These are phyloP conservation scores for Mucor indicus DNA, from an alignment of 371 early-diverging fungal species.

Conservation along the genomic window DNA sequence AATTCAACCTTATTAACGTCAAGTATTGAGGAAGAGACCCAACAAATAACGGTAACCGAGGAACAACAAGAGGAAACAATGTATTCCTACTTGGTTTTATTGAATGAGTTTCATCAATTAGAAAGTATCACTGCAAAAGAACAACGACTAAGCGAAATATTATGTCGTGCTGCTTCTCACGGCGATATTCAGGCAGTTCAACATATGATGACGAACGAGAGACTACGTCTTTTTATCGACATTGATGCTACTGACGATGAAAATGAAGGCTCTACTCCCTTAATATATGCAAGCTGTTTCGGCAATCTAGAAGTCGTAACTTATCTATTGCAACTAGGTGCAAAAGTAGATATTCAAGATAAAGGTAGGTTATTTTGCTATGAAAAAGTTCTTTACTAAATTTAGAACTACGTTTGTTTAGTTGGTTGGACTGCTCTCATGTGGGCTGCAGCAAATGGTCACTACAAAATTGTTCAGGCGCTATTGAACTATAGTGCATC, in stretches of 20 bases:
- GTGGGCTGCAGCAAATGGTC: slow-evolving; percentile 91
- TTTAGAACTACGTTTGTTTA: slow-evolving; percentile 5
- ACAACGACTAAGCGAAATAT: slow-evolving; percentile 2
- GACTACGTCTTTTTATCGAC: slow-evolving; percentile 6
- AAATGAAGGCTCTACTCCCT: slow-evolving; percentile 73
- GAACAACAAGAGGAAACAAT: too few species aligned
- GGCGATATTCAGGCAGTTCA: slow-evolving; percentile 9
- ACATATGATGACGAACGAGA: slow-evolving; percentile 7
- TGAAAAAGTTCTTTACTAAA: too few species aligned
- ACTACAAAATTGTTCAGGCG: slow-evolving; percentile 67
- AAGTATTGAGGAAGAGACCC: neutral
- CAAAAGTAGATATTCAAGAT: slow-evolving; percentile 75
- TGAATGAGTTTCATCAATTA: too few species aligned
- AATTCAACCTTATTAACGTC: slow-evolving; percentile 1
- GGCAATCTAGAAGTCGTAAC: slow-evolving; percentile 66
- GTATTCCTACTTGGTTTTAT: too few species aligned
- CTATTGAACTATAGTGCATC: slow-evolving; percentile 80
- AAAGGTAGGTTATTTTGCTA: slow-evolving; percentile 71
- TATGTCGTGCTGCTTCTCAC: slow-evolving; percentile 19
- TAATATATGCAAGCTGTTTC: slow-evolving; percentile 87
- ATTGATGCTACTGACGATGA: slow-evolving; percentile 51
- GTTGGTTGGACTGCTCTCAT: slow-evolving; percentile 93
- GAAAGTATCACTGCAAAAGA: neutral
- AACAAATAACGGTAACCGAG: too few species aligned
- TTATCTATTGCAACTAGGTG: slow-evolving; percentile 69